phyloP scores from a whole-genome alignment of 2,329 filamentous ascomycete genomes.

The Thelonectria olida region DNA sequence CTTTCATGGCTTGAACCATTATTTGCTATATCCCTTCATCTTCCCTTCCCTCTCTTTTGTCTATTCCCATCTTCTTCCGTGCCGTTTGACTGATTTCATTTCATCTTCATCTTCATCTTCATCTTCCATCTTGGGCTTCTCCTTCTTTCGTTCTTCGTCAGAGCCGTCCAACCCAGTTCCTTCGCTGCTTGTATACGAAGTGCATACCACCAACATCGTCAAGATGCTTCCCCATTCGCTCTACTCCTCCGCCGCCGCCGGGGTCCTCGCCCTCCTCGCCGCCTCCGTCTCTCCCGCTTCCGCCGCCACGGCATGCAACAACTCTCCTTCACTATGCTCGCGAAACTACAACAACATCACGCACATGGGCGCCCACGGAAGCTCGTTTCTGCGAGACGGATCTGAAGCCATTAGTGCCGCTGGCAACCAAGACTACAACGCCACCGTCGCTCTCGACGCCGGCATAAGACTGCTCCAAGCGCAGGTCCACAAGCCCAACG shows the following conservation, averaged over 20 bases:
- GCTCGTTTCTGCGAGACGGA: constrained; percentile 73
- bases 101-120: constrained; percentile 12
- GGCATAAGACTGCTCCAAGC: constrained; percentile 77
- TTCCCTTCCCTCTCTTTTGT: background rate
- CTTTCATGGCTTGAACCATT: background rate
- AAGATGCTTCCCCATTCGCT: constrained; percentile 36
- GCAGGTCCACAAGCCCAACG: constrained; percentile 72
- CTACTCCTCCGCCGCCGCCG: constrained; percentile 27
- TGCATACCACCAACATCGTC: constrained; percentile 1
- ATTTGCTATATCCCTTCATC: background rate
- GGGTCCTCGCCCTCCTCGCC: constrained; percentile 32
- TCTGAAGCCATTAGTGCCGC: constrained; percentile 69
- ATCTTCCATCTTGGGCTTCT: constrained; percentile 1
- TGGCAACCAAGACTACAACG: constrained; percentile 80
- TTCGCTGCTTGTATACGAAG: background rate
- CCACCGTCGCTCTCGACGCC: constrained; percentile 73
- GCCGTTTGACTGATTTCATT: background rate
- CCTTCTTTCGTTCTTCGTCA: background rate
- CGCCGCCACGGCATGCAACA: constrained; percentile 73
- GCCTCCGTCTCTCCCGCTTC: constrained; percentile 31
- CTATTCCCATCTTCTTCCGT: background rate
- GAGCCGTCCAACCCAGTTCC: background rate
- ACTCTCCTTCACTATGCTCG: constrained; percentile 77
- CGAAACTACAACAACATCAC: constrained; percentile 80
- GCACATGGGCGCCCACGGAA: constrained; percentile 80